Conservation (phyloP, 768 basidiomycete genomes). For the Rhodocollybia butyracea region DNA sequence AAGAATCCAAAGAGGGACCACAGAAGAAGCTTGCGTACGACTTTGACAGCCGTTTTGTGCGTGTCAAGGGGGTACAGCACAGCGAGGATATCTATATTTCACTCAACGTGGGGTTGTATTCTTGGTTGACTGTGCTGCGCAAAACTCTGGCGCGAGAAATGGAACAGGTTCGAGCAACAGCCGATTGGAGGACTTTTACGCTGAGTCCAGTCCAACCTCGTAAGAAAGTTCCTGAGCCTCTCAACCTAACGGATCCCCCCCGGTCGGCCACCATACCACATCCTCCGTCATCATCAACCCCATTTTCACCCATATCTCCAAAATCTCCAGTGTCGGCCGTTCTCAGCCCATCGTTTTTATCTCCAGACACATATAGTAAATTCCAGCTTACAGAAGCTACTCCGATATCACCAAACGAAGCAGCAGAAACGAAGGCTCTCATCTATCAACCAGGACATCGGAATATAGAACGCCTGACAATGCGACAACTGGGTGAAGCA, state of each 20-base stretch:
- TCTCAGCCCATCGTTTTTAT: no score
- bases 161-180: conserved; percentile 63
- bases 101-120: conserved; percentile 76
- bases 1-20: conserved; percentile 46
- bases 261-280: conserved; percentile 29
- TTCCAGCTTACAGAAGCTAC: neutral
- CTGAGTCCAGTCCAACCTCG: conserved; percentile 23
- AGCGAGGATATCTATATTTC: conserved; percentile 80
- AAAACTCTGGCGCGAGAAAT: conserved; percentile 76
- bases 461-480: conserved; percentile 74
- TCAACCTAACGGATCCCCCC: conserved; percentile 25
- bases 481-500: conserved; percentile 86
- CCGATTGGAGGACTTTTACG: conserved; percentile 45
- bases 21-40: conserved; percentile 54
- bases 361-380: no score
- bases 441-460: conserved; percentile 56
- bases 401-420: conserved; percentile 2
- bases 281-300: neutral
- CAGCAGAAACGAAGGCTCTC: conserved; percentile 27
- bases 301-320: conserved; percentile 1
- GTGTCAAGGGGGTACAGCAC: conserved; percentile 47
- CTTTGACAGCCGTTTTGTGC: conserved; percentile 68
- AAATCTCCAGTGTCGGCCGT: neutral
- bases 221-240: conserved; percentile 39
- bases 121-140: conserved; percentile 75